Base-by-base conservation (phyloP, 148 eudicot genomes). In the Rhododendron molle region DNA sequence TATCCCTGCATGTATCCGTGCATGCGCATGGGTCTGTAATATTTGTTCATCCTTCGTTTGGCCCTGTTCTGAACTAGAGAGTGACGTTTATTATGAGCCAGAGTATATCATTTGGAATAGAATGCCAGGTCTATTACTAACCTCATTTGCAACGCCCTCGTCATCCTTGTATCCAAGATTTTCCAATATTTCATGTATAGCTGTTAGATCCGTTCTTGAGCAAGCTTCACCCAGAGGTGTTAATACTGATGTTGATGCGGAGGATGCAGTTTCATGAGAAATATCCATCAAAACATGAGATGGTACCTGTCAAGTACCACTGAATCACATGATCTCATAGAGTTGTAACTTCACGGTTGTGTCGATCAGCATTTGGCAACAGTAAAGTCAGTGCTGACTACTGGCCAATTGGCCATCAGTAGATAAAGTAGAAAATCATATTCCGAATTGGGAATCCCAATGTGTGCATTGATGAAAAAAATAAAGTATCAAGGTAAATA, bases 181-280 rank as follows among this genome's bases (percentile, higher is more conserved):
- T 84, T 94, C 96, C 80, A 92, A 71, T 76, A 94, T 91, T 82
- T 94, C 93, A 82, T 92, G 94, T 81, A 94, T 89, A 81, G 96
- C 95, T 3, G 96, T 94, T 40, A 92, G 92, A 90, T 94, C 96
- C 89, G 85, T 89, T 87, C 96, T 89, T 88, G 90, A 85, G 89
- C 96, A 92, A 78, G 94, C 94, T 88, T 94, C 96, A 54, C 96
- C 96, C 15, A 95, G 92, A 56, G 98, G 94, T 38, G 98, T 87
- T 83, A 94, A 84, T 83, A 89, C 83, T 71, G 88, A 34, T 30
- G 86, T 69, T 85, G 92, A 92, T n/a, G 91, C 84, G 5, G 94
- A 91, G 10, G 92, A 84, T 23, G 89, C 89, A 83, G 86, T 86
- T 67, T 91, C 93, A 84, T 88, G 90, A 85, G 92, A 81, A 86